A percentile compares a stretch with the other conserved stretches of the same genome.
phyloP scores from a whole-genome alignment of 169 alveolate species.

The Plasmodium falciparum region DNA sequence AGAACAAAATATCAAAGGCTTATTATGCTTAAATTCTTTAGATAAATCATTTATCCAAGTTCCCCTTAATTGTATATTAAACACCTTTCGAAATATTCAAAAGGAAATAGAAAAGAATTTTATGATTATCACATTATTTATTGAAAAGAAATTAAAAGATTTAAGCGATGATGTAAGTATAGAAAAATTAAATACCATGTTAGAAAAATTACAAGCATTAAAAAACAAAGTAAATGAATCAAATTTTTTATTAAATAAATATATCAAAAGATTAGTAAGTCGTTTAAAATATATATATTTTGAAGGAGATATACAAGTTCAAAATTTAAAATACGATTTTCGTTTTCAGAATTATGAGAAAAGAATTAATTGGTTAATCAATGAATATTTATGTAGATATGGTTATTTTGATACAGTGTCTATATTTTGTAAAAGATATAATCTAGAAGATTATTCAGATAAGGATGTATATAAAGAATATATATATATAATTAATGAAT shows the following conservation, averaged over 20 bases:
- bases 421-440: constrained; percentile 52
- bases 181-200: constrained; percentile 33
- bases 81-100: constrained; percentile 57
- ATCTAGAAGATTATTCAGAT: constrained; percentile 62
- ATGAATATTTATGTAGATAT: constrained; percentile 47
- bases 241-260: constrained; percentile 3
- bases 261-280: constrained; percentile 19
- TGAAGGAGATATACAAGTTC: constrained; percentile 67
- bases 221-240: constrained; percentile 55
- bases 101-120: constrained; percentile 59
- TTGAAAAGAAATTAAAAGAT: constrained; percentile 46
- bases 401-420: constrained; percentile 43
- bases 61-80: constrained; percentile 47
- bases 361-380: constrained; percentile 72
- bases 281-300: constrained; percentile 34
- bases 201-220: constrained; percentile 54
- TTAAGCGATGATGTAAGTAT: constrained; percentile 14
- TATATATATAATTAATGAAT: constrained; percentile 35
- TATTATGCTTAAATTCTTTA: constrained; percentile 21
- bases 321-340: constrained; percentile 62
- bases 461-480: constrained; percentile 64
- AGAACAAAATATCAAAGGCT: background rate
- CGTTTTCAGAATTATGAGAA: constrained; percentile 51
- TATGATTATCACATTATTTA: constrained; percentile 60
- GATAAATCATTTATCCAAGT: constrained; percentile 63